Conservation (phyloP, 2,329 filamentous ascomycete species). For the Colletotrichum kahawae region DNA sequence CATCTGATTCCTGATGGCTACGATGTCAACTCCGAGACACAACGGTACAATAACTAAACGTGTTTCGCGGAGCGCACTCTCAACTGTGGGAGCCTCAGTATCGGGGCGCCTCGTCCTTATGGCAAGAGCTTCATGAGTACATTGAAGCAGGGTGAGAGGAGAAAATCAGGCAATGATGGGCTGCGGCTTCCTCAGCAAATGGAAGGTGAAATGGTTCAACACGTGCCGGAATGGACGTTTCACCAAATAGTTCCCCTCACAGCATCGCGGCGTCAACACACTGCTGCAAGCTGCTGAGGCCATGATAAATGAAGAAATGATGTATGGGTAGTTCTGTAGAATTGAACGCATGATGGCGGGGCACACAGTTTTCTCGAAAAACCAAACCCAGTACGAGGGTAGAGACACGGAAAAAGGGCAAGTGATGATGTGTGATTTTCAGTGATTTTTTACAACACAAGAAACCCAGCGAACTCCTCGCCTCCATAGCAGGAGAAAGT, state of each 20-base stretch:
- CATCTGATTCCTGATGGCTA: slow-evolving; percentile 6
- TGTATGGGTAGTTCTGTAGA: not conserved
- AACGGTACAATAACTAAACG: not conserved
- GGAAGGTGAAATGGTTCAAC: not conserved
- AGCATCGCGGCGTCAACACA: not conserved
- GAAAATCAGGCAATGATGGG: not conserved
- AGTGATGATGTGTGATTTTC: not conserved
- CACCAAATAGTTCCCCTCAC: not conserved
- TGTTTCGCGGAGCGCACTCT: not conserved
- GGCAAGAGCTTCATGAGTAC: not conserved
- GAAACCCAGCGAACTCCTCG: not conserved
- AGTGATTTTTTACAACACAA: not conserved
- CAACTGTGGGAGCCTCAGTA: not conserved
- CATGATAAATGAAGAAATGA: not conserved
- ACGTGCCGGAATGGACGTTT: not conserved
- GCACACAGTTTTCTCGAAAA: not conserved
- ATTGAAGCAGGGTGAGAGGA: not conserved
- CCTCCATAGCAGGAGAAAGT: not conserved
- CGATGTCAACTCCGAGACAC: not conserved
- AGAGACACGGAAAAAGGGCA: not conserved
- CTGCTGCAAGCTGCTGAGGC: not conserved
- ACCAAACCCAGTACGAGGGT: not conserved
- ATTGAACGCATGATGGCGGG: not conserved
- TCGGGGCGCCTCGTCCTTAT: not conserved
- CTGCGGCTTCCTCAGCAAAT: not conserved